Conservation (phyloP, 179 eudicot genomes). For the Actinidia polygama region DNA sequence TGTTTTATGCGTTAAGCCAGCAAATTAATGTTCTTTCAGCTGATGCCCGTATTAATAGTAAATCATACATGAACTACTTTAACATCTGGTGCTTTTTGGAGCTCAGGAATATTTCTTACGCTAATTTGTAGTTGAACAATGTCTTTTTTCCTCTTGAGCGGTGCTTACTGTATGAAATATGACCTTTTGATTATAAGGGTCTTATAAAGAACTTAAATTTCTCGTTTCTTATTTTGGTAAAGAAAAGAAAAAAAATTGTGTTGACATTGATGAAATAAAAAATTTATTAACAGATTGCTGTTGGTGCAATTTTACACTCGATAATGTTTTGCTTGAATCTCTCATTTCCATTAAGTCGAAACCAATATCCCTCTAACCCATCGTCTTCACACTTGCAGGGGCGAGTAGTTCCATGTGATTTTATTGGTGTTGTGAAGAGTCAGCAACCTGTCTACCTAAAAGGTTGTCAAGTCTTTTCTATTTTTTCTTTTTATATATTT, state of each 20-base stretch:
- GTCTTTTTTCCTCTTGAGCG: not conserved
- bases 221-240: not conserved
- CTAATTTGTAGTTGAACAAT: not conserved
- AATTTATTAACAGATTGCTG: not conserved
- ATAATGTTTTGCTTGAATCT: not conserved
- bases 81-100: not conserved
- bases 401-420: slow-evolving; percentile 96
- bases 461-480: slow-evolving; percentile 48
- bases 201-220: not conserved
- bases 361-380: slow-evolving; percentile 21
- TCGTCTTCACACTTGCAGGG: slow-evolving; percentile 65
- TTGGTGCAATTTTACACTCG: not conserved
- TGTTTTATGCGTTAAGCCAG: not conserved
- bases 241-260: too few relatives aligned
- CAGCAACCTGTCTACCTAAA: slow-evolving; percentile 95
- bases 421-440: slow-evolving; percentile 91
- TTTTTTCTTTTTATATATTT: not conserved
- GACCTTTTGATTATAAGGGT: not conserved
- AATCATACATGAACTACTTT: slow-evolving; percentile 11
- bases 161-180: not conserved
- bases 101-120: not conserved
- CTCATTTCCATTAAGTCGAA: slow-evolving; percentile 12
- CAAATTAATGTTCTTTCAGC: not conserved
- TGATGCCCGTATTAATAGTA: not conserved
- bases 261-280: not conserved